Percentiles rank a stretch among this genome's conserved stretches.
These are phyloP conservation scores for Alloteropsis angusta DNA, from an alignment of 202 grass and related monocot species.

Conservation along the genomic window DNA sequence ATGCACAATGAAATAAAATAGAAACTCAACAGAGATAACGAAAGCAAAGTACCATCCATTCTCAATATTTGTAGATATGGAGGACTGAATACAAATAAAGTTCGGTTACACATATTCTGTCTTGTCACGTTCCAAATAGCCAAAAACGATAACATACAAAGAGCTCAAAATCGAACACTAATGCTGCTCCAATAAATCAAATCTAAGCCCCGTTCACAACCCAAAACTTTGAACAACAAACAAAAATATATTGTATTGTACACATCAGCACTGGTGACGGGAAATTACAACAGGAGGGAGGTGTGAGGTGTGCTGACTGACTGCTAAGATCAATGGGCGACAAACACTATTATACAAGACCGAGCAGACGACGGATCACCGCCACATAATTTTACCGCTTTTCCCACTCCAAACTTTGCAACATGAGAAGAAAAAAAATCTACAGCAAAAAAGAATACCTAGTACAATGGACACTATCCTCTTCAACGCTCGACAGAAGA, in stretches of 20 bases:
- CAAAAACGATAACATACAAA: too few relatives aligned
- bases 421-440: slow-evolving; percentile 26
- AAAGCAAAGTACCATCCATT: neutral
- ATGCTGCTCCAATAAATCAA: slow-evolving; percentile 15
- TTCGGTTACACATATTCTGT: neutral
- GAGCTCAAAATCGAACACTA: neutral
- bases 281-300: slow-evolving; percentile 24
- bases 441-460: slow-evolving; percentile 66
- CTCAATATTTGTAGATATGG: neutral
- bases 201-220: neutral
- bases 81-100: neutral
- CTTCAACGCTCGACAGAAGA: slow-evolving; percentile 16
- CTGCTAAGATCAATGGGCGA: neutral
- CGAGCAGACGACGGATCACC: neutral
- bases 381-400: neutral
- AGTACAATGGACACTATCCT: slow-evolving; percentile 36
- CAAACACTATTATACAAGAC: slow-evolving; percentile 28
- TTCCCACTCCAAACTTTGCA: slow-evolving; percentile 21
- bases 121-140: neutral
- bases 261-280: slow-evolving; percentile 22
- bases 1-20: neutral
- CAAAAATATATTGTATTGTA: slow-evolving; percentile 26
- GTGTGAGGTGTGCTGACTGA: neutral
- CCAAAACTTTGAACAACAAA: slow-evolving; percentile 23
- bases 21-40: neutral